These are phyloP conservation scores for Boletus sensibilis DNA, from an alignment of 768 basidiomycete genomes.

Conservation along the genomic window DNA sequence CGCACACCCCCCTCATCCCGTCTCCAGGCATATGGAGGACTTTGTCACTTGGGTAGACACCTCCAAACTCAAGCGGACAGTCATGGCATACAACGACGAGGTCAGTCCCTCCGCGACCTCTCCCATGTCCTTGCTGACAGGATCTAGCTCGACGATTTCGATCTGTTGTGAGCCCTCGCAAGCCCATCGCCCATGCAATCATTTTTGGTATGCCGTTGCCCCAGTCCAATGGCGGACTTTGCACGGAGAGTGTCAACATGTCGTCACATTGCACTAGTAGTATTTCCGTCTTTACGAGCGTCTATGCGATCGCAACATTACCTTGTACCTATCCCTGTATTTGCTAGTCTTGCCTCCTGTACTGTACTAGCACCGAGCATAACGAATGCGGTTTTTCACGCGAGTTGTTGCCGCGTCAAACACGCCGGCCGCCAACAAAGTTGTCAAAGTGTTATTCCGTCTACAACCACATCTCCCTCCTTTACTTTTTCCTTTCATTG, in stretches of 20 bases:
- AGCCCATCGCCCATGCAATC: background rate
- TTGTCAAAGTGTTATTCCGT: slow-evolving; percentile 1
- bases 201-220: background rate
- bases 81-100: slow-evolving; percentile 97
- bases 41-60: slow-evolving; percentile 99
- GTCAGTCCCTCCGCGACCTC: slow-evolving; percentile 38
- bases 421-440: slow-evolving; percentile 9
- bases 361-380: background rate
- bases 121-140: slow-evolving; percentile 14
- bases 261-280: background rate
- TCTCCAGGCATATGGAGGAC: slow-evolving; percentile 89
- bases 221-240: slow-evolving; percentile 4
- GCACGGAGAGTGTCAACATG: background rate
- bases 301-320: background rate
- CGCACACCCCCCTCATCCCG: slow-evolving; percentile 1
- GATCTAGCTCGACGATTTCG: slow-evolving; percentile 87
- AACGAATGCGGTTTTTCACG: slow-evolving; percentile 22
- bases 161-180: slow-evolving; percentile 56
- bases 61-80: slow-evolving; percentile 92
- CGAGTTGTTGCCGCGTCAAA: slow-evolving; percentile 17
- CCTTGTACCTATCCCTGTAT: background rate
- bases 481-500: background rate
- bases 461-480: slow-evolving; percentile 7
- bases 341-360: background rate
- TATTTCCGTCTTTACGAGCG: background rate